These are phyloP conservation scores for Penicillium glabrum DNA, from an alignment of 2,329 filamentous ascomycete species.

Conservation along the genomic window DNA sequence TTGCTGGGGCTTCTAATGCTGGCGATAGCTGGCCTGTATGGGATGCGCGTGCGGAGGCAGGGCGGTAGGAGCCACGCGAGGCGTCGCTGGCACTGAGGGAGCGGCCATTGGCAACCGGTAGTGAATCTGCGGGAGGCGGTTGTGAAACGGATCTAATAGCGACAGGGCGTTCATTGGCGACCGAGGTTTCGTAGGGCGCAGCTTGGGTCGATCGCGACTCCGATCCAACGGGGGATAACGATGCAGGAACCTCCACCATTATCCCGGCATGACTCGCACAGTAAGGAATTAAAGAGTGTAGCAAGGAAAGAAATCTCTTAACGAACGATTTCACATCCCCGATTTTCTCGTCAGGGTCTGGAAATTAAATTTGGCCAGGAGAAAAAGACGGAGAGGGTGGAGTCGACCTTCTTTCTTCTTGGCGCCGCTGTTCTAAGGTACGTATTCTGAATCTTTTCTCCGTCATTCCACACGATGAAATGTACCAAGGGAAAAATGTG, in stretches of 20 bases:
- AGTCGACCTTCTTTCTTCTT: slow-evolving; percentile 14
- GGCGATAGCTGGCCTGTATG: slow-evolving; percentile 11
- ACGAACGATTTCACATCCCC: slow-evolving; percentile 15
- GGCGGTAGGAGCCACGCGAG: slow-evolving; percentile 14
- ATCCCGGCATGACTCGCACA: slow-evolving; percentile 36
- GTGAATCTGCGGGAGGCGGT: slow-evolving; percentile 23
- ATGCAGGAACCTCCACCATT: slow-evolving; percentile 33
- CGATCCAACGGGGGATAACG: slow-evolving; percentile 26
- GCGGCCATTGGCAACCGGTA: slow-evolving; percentile 24
- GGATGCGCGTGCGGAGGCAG: slow-evolving; percentile 16
- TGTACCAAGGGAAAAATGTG: not conserved
- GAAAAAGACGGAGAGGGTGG: slow-evolving; percentile 18
- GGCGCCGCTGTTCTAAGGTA: slow-evolving; percentile 7
- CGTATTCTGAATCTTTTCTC: not conserved
- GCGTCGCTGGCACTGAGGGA: slow-evolving; percentile 26
- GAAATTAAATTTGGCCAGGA: slow-evolving; percentile 18
- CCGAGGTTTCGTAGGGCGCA: slow-evolving; percentile 29
- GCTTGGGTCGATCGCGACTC: slow-evolving; percentile 26
- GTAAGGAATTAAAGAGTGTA: slow-evolving; percentile 7
- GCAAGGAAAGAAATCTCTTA: slow-evolving; percentile 4
- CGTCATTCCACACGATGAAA: not conserved
- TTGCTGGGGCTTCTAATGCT: slow-evolving; percentile 14
- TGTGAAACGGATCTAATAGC: slow-evolving; percentile 31
- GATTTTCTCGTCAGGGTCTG: slow-evolving; percentile 13
- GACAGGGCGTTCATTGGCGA: slow-evolving; percentile 21